Conservation (phyloP, 2,329 filamentous ascomycete species). For the Botrytis tulipae region DNA sequence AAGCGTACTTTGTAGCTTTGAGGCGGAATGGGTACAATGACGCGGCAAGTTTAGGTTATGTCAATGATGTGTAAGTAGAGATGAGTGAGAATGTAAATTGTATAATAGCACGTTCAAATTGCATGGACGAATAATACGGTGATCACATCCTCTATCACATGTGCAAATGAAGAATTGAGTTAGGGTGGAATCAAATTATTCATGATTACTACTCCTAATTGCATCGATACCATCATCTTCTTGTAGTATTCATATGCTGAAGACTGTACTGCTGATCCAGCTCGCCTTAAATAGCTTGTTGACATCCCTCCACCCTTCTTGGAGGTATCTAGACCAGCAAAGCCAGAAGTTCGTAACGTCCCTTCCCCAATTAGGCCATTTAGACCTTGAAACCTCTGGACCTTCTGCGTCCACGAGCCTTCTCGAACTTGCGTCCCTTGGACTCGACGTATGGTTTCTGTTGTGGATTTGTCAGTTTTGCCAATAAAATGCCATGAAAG, state of each 20-base stretch:
- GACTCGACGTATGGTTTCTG: conserved; percentile 95
- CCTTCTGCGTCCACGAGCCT: conserved; percentile 96
- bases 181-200: conserved; percentile 4
- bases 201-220: conserved; percentile 19
- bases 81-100: background rate
- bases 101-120: background rate
- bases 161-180: background rate
- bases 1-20: conserved; percentile 82
- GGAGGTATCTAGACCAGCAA: conserved; percentile 29
- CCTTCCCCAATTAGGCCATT: conserved; percentile 40
- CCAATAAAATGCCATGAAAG: no score
- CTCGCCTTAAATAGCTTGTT: conserved; percentile 11
- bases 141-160: background rate
- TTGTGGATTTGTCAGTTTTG: conserved; percentile 39
- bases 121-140: background rate
- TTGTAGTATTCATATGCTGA: conserved; percentile 20
- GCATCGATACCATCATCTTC: conserved; percentile 21
- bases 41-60: background rate
- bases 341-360: conserved; percentile 29
- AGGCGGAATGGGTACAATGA: conserved; percentile 56
- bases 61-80: conserved; percentile 6
- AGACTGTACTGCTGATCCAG: conserved; percentile 14
- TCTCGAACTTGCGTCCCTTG: conserved; percentile 99
- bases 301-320: conserved; percentile 17
- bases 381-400: conserved; percentile 99